A percentile compares a stretch with the other conserved stretches of the same genome.
These are phyloP conservation scores for Rusavskia elegans DNA, from an alignment of 495 filamentous ascomycete species.

Conservation along the genomic window DNA sequence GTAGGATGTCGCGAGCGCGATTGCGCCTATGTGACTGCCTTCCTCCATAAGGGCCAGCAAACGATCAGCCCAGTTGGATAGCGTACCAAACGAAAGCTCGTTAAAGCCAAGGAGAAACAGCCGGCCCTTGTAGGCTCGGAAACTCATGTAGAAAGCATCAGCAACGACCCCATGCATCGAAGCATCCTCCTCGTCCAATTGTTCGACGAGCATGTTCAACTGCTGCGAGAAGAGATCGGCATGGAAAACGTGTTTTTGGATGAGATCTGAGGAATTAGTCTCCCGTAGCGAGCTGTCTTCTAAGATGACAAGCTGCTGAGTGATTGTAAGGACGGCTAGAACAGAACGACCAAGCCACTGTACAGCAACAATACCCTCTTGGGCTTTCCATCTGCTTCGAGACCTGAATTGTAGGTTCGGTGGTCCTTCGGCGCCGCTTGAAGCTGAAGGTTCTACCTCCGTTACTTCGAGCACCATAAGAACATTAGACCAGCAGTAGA, in stretches of 20 bases:
- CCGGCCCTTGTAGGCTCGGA: constrained; percentile 85
- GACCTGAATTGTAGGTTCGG: constrained; percentile 64
- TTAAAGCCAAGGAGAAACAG: constrained; percentile 83
- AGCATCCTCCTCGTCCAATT: constrained; percentile 70
- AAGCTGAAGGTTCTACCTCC: constrained; percentile 45
- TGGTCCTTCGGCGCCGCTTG: constrained; percentile 47
- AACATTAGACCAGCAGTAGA: constrained; percentile 96
- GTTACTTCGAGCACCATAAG: constrained; percentile 82
- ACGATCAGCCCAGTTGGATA: constrained; percentile 98
- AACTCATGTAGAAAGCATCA: constrained; percentile 96
- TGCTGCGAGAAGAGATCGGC: constrained; percentile 74
- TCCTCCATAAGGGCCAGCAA: constrained; percentile 92
- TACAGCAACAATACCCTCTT: constrained; percentile 90
- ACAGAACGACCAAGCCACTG: constrained; percentile 96
- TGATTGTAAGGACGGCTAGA: constrained; percentile 78
- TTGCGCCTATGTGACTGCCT: constrained; percentile 83
- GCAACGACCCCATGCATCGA: constrained; percentile 93
- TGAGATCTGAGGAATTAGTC: constrained; percentile 85
- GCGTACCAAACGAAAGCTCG: constrained; percentile 70
- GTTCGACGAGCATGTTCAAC: constrained; percentile 68
- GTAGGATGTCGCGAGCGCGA: constrained; percentile 77
- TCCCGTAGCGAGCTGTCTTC: constrained; percentile 78
- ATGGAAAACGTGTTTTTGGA: constrained; percentile 86
- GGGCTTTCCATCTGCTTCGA: constrained; percentile 79
- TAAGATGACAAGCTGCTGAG: constrained; percentile 78